Base-by-base conservation (phyloP, 768 basidiomycete genomes). In the Leucocoprinus leucothites region DNA sequence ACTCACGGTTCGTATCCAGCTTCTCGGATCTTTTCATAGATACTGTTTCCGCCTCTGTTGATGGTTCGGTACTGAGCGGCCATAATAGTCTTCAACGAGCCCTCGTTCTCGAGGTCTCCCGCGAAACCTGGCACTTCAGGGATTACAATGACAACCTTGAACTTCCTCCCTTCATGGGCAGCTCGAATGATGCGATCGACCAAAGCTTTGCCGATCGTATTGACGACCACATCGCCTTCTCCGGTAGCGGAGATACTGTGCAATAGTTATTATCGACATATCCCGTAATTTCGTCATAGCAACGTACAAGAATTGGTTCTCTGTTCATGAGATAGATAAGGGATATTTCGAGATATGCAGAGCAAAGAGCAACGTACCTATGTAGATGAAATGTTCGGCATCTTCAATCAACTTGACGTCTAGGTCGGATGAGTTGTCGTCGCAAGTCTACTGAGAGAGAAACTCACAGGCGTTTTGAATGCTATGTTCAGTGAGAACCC, bases 121-220 rank as follows among this genome's bases (percentile, higher is more conserved):
- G 92, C 78, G 68, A 98, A 97, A 1, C 87, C 94, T 13, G 95
- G 95, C 1, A 97, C 78, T 66, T 96, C 94, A 0, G 95, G 96
- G 49, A 98, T 88, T 18, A 87, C 72, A 13, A 98, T 82, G 48
- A 96, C 75, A 50, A 97, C 89, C 76, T 87, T 86, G 78, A 98
- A 98, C 64, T 90, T 90, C 55, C 76, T 67, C 1, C 84, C 83
- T 16, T 80, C 78, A 47, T 65, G 61, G 0, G 86, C 91, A 5
- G 97, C 95, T n/a, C 77, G 76, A n/a, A 93, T 60, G 65, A 98
- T 91, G 3, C 97, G 81, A 59, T 91, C 81, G 0, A 89, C 88
- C 16, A 99, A 71, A 0, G 97, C 95, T 14, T 72, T 75, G 0
- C 86, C 96, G 57, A 99, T 91, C 63, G 78, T 74, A 65, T 99